Percentiles rank a stretch among this genome's conserved stretches.
Conservation (phyloP, 352 stramenopile species). For the Pythium dissotocum region DNA sequence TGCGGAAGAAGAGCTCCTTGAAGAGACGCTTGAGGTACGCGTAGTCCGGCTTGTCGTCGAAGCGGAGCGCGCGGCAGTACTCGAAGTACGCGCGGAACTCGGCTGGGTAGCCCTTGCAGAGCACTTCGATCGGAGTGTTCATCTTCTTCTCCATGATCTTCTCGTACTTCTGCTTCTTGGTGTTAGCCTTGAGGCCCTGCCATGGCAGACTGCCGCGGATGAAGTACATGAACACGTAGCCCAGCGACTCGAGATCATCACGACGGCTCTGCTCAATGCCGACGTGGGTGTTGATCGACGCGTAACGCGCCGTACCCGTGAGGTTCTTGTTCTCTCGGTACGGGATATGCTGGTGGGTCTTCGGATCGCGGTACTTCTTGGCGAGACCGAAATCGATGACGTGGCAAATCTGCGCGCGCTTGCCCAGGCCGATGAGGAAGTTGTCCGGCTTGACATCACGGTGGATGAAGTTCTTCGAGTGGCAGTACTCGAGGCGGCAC, state of each 20-base stretch:
- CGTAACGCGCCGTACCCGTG: slow-evolving; percentile 97
- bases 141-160: slow-evolving; percentile 99
- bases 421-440: slow-evolving; percentile 88
- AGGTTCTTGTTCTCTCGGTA: slow-evolving; percentile 92
- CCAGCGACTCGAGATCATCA: slow-evolving; percentile 97
- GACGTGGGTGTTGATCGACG: slow-evolving; percentile 98
- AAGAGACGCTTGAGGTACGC: slow-evolving; percentile 95
- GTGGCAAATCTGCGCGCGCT: slow-evolving; percentile 84
- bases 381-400: slow-evolving; percentile 90
- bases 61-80: slow-evolving; percentile 82
- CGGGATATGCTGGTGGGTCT: slow-evolving; percentile 89
- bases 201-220: slow-evolving; percentile 95
- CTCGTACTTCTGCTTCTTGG: slow-evolving; percentile 96
- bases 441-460: slow-evolving; percentile 91
- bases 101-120: slow-evolving; percentile 94
- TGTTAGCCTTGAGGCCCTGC: slow-evolving; percentile 97
- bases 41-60: slow-evolving; percentile 90
- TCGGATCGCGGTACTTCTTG: slow-evolving; percentile 90
- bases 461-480: slow-evolving; percentile 91
- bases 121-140: slow-evolving; percentile 90
- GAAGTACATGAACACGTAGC: slow-evolving; percentile 95
- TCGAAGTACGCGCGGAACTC: slow-evolving; percentile 99
- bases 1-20: slow-evolving; percentile 99
- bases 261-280: slow-evolving; percentile 97
- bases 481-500: slow-evolving; percentile 85